phyloP scores from a whole-genome alignment of 1,139 yeast species.

The Magnusiomyces starmeri region DNA sequence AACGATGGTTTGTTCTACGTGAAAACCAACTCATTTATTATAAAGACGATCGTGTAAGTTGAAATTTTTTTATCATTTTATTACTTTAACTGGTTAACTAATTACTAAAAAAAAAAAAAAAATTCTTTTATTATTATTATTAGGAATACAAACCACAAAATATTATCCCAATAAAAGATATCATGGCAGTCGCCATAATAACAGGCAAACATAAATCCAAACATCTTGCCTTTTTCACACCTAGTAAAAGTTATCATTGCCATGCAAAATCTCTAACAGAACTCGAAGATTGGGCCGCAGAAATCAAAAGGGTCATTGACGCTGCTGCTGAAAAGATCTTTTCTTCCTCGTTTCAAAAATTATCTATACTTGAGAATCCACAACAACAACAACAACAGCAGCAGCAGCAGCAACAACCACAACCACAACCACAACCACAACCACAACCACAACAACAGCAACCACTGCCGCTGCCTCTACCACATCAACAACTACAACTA shows the following conservation, averaged over 20 bases:
- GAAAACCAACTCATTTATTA: conserved; percentile 49
- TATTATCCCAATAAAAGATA: conserved; percentile 39
- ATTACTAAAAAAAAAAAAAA: too few species aligned
- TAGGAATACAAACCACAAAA: conserved; percentile 48
- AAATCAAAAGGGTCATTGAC: conserved; percentile 32
- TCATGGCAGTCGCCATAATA: conserved; percentile 37
- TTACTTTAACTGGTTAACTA: background rate
- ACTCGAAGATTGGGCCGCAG: conserved; percentile 40
- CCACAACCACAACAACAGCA: conserved; percentile 7
- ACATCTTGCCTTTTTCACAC: conserved; percentile 41
- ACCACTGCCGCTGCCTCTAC: background rate
- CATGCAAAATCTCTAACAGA: conserved; percentile 35
- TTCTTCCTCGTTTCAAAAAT: conserved; percentile 25
- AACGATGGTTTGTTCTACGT: conserved; percentile 54
- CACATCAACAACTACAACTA: background rate
- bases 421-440: conserved; percentile 1
- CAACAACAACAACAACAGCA: background rate
- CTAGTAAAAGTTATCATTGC: conserved; percentile 40
- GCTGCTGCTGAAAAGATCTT: conserved; percentile 23
- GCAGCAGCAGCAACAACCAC: conserved; percentile 6
- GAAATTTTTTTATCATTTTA: background rate
- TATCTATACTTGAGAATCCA: conserved; percentile 13
- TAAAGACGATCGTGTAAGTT: conserved; percentile 40
- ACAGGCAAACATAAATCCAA: conserved; percentile 34
- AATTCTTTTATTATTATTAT: background rate